Conservation (phyloP, 164 flowering plant species). For the Pachysandra terminalis region DNA sequence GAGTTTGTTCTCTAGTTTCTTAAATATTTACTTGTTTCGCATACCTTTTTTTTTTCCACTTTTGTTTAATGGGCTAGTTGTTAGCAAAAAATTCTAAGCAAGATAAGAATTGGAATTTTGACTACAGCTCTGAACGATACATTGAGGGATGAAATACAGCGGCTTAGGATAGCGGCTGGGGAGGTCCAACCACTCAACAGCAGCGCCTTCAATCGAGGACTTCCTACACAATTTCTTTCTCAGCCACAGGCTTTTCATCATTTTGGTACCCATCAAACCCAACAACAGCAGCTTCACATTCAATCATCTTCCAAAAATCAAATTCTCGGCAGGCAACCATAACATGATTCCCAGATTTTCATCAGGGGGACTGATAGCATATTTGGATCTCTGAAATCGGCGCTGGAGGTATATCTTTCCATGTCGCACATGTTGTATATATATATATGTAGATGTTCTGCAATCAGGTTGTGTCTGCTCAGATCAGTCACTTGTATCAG, state of each 20-base stretch:
- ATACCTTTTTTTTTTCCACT: background rate
- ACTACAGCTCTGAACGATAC: constrained; percentile 74
- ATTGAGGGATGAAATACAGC: constrained; percentile 73
- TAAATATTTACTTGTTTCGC: background rate
- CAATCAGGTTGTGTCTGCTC: constrained; percentile 24
- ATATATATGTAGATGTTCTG: constrained; percentile 24
- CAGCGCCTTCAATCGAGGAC: constrained; percentile 42
- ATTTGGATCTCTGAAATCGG: no score
- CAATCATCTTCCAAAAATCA: constrained; percentile 38
- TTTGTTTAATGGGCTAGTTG: constrained; percentile 1
- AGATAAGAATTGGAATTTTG: background rate
- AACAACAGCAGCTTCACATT: constrained; percentile 39
- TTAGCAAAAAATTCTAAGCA: background rate
- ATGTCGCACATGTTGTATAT: constrained; percentile 19
- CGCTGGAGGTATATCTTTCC: constrained; percentile 3
- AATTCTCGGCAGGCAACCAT: constrained; percentile 35
- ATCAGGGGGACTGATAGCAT: constrained; percentile 27
- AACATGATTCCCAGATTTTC: constrained; percentile 51
- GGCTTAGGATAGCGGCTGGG: constrained; percentile 71
- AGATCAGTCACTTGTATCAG: constrained; percentile 8
- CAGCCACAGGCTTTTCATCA: constrained; percentile 36
- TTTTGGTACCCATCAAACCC: constrained; percentile 41
- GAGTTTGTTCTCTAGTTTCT: background rate
- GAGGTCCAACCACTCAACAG: constrained; percentile 46
- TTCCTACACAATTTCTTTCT: constrained; percentile 41